phyloP scores from a whole-genome alignment of 805 yeast species.

The Teunomyces kruisii region DNA sequence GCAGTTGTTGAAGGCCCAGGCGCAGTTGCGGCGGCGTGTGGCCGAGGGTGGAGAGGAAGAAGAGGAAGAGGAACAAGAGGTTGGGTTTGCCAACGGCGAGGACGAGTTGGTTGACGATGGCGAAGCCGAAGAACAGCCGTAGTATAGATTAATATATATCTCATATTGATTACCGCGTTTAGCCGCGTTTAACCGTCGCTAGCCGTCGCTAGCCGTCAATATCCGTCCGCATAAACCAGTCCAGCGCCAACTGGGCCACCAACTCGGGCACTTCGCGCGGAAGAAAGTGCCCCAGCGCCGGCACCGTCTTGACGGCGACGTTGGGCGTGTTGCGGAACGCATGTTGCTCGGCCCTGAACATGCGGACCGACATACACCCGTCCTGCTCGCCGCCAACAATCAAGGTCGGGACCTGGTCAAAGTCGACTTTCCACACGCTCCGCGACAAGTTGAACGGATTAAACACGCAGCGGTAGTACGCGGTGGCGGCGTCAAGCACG shows the following conservation, averaged over 20 bases:
- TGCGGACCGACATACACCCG: slow-evolving; percentile 34
- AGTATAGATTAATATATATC: no score
- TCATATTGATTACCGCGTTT: no score
- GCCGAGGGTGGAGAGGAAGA: slow-evolving; percentile 17
- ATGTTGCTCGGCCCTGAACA: slow-evolving; percentile 25
- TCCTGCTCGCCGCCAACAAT: slow-evolving; percentile 39
- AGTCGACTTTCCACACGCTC: slow-evolving; percentile 23
- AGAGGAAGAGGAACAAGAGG: slow-evolving; percentile 16
- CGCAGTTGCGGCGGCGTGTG: slow-evolving; percentile 51
- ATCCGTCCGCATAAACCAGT: no score
- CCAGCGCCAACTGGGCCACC: slow-evolving; percentile 23
- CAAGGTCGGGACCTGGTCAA: slow-evolving; percentile 35
- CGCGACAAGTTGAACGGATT: slow-evolving; percentile 17
- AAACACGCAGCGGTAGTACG: slow-evolving; percentile 36
- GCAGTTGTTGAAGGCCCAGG: slow-evolving; percentile 73
- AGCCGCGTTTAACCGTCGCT: no score
- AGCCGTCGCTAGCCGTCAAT: no score
- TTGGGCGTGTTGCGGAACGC: slow-evolving; percentile 18
- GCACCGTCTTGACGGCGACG: slow-evolving; percentile 23
- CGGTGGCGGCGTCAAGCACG: slow-evolving; percentile 35
- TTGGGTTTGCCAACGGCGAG: slow-evolving; percentile 42
- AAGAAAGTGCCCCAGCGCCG: slow-evolving; percentile 37
- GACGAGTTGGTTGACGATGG: slow-evolving; percentile 20
- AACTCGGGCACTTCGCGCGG: slow-evolving; percentile 37
- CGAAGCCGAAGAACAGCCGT: no score